Evolutionary conservation across 768 basidiomycete genomes (phyloP).

Genomic region (Pulveroboletus ravenelii): DNA sequence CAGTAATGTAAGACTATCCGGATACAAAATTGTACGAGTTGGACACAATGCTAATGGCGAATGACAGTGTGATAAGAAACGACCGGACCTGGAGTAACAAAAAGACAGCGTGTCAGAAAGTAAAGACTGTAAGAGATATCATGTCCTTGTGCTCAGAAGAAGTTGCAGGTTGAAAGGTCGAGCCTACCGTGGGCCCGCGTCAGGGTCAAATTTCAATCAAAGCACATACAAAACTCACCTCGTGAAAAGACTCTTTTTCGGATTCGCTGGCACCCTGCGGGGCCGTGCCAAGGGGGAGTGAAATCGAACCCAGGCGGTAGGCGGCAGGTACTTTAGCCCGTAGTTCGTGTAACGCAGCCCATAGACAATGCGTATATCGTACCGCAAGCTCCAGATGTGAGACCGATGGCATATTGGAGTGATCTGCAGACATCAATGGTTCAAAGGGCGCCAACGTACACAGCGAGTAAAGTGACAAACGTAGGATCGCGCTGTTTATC

Average conservation of each 20-base stretch:
- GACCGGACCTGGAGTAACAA: neutral
- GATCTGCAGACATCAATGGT: slow-evolving; percentile 36
- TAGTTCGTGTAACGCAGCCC: slow-evolving; percentile 51
- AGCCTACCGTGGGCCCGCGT: slow-evolving; percentile 26
- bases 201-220: neutral
- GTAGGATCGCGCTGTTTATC: slow-evolving; percentile 79
- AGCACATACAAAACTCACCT: slow-evolving; percentile 29
- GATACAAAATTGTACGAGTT: slow-evolving; percentile 13
- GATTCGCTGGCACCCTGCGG: slow-evolving; percentile 20
- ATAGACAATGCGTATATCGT: slow-evolving; percentile 62
- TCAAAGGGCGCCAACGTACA: slow-evolving; percentile 2
- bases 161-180: slow-evolving; percentile 52
- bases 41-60: slow-evolving; percentile 14
- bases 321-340: slow-evolving; percentile 41
- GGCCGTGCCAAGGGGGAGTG: slow-evolving; percentile 36
- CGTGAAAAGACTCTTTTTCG: slow-evolving; percentile 33
- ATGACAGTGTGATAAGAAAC: slow-evolving; percentile 6
- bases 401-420: slow-evolving; percentile 44
- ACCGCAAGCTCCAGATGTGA: slow-evolving; percentile 60
- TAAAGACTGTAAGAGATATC: slow-evolving; percentile 13
- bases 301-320: slow-evolving; percentile 39
- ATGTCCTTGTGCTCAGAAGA: slow-evolving; percentile 48
- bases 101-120: neutral
- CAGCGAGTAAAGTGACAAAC: slow-evolving; percentile 41
- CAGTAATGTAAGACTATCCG: slow-evolving; percentile 26